Conservation (phyloP, 2,329 filamentous ascomycete species). For the Colletotrichum nymphaeae region DNA sequence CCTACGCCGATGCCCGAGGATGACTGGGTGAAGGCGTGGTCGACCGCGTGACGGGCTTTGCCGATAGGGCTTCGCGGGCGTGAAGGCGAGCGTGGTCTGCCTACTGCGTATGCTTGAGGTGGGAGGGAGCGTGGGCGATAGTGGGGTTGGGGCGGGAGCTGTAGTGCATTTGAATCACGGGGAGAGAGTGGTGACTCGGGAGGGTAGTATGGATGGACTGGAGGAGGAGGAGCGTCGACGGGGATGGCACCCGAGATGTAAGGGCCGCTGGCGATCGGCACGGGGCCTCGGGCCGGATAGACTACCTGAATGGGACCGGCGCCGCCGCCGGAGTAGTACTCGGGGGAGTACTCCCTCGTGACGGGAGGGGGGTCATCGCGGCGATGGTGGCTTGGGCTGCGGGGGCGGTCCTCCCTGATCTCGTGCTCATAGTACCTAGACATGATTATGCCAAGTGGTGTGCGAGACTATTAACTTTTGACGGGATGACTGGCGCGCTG, state of each 20-base stretch:
- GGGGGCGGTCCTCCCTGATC: slow-evolving; percentile 42
- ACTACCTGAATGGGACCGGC: slow-evolving; percentile 12
- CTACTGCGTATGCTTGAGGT: slow-evolving; percentile 19
- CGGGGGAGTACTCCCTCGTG: slow-evolving; percentile 42
- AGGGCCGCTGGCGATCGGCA: slow-evolving; percentile 4
- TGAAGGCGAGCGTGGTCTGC: slow-evolving; percentile 40
- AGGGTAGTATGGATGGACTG: slow-evolving; percentile 11
- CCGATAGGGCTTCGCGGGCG: slow-evolving; percentile 48
- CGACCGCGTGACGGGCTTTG: slow-evolving; percentile 54
- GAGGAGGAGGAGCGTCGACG: neutral
- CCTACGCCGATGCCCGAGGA: slow-evolving; percentile 61
- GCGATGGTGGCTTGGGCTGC: slow-evolving; percentile 37
- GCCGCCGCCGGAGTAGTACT: slow-evolving; percentile 45
- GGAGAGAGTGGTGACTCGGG: slow-evolving; percentile 13
- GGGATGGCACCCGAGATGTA: slow-evolving; percentile 25
- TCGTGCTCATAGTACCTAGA: slow-evolving; percentile 45
- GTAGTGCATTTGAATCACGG: slow-evolving; percentile 12
- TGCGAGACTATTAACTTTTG: neutral
- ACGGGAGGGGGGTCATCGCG: slow-evolving; percentile 39
- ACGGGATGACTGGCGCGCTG: neutral
- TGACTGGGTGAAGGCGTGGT: slow-evolving; percentile 61
- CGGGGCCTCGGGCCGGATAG: slow-evolving; percentile 14
- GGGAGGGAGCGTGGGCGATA: slow-evolving; percentile 37
- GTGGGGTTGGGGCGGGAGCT: slow-evolving; percentile 3
- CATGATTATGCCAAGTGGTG: slow-evolving; percentile 20